Percentiles rank a stretch among this genome's conserved stretches.
These are phyloP conservation scores for Parathielavia appendiculata DNA, from an alignment of 495 filamentous ascomycete species.

Conservation along the genomic window DNA sequence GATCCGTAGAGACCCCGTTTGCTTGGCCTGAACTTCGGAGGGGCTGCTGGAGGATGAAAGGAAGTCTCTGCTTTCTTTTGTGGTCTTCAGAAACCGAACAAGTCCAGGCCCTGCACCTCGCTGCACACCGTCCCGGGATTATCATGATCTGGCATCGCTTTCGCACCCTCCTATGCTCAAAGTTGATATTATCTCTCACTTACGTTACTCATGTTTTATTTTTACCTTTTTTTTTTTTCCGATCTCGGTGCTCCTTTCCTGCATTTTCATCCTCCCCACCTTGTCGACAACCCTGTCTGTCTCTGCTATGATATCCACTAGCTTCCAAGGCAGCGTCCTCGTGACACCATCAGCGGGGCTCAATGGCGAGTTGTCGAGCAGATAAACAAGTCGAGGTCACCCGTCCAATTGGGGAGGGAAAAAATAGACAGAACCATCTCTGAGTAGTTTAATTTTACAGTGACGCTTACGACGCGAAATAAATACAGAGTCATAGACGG, in stretches of 20 bases:
- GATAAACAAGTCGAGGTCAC: background rate
- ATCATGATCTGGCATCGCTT: too few species aligned
- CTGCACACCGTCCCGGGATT: too few species aligned
- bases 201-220: background rate
- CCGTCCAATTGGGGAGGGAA: too few species aligned
- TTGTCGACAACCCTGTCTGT: background rate
- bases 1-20: too few species aligned
- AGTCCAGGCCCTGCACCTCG: too few species aligned
- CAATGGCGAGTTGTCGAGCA: background rate
- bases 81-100: too few species aligned
- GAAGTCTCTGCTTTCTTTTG: too few species aligned
- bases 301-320: background rate
- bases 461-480: background rate
- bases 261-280: background rate
- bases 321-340: background rate
- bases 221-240: background rate
- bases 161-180: too few species aligned
- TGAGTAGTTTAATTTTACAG: too few species aligned
- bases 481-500: background rate
- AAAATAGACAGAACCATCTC: too few species aligned
- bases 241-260: background rate
- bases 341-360: slow-evolving; percentile 2
- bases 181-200: background rate
- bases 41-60: too few species aligned
- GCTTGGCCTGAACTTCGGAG: too few species aligned